Evolutionary conservation across 2,329 filamentous ascomycete species (phyloP).

Genomic region (Talaromyces sp.): DNA sequence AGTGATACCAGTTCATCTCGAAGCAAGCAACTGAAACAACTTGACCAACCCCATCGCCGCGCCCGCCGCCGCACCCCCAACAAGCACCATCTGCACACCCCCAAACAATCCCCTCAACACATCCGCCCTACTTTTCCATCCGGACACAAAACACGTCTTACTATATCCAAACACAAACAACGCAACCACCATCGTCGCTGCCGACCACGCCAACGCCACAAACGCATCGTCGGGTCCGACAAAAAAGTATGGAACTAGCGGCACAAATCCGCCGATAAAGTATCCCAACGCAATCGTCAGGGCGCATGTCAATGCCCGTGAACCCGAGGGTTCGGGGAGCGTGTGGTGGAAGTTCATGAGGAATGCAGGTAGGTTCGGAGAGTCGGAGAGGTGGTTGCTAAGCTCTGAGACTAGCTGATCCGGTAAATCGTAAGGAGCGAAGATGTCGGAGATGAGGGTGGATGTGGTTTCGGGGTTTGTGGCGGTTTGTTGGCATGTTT

Average conservation of each 20-base stretch:
- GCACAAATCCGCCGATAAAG: conserved; percentile 42
- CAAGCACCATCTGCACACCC: conserved; percentile 36
- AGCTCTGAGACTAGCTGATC: conserved; percentile 29
- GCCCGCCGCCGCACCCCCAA: conserved; percentile 34
- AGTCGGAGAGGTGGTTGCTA: conserved; percentile 30
- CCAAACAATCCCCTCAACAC: conserved; percentile 29
- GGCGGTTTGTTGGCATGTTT: conserved; percentile 28
- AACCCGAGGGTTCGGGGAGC: conserved; percentile 32
- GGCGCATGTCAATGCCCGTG: conserved; percentile 33
- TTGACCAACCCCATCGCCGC: conserved; percentile 38
- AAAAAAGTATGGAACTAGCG: conserved; percentile 54
- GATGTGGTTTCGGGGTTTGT: conserved; percentile 25
- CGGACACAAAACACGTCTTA: conserved; percentile 41
- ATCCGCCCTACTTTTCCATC: conserved; percentile 31
- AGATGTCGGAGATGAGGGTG: conserved; percentile 31
- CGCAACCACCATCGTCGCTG: conserved; percentile 47
- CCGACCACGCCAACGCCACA: conserved; percentile 62
- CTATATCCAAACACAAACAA: conserved; percentile 49
- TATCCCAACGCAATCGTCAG: conserved; percentile 37
- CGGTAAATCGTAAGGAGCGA: conserved; percentile 35
- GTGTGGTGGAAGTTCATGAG: conserved; percentile 40
- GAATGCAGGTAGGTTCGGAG: conserved; percentile 33
- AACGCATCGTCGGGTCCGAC: conserved; percentile 72
- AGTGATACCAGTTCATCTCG: background rate
- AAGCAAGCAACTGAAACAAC: conserved; percentile 23